A percentile compares a stretch with the other conserved stretches of the same genome.
phyloP scores from a whole-genome alignment of 1,139 yeast species.

The Pichia norvegensis region DNA sequence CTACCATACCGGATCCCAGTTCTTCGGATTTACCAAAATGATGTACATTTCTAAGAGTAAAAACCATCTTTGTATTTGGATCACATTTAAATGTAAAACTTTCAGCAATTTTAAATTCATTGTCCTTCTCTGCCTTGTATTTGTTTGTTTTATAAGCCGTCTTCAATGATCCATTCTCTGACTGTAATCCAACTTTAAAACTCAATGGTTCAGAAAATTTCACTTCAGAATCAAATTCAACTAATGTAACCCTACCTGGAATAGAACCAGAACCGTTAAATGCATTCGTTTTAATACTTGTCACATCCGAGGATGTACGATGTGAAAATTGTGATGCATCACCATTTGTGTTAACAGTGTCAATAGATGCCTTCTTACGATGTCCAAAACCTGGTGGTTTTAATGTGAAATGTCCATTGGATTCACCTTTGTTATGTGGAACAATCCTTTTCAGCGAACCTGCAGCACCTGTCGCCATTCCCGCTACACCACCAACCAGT shows the following conservation, averaged over 20 bases:
- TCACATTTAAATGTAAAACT: constrained; percentile 60
- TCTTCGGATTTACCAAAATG: constrained; percentile 65
- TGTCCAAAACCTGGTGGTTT: constrained; percentile 5
- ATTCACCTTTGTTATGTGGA: neutral
- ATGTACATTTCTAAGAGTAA: constrained; percentile 61
- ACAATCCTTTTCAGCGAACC: constrained; percentile 8
- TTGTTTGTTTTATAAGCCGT: constrained; percentile 60
- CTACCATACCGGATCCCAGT: constrained; percentile 47
- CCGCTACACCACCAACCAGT: constrained; percentile 22
- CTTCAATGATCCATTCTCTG: constrained; percentile 42
- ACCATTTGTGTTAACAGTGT: neutral
- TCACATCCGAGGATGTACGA: constrained; percentile 24
- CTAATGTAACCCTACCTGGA: constrained; percentile 49
- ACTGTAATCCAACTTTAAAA: constrained; percentile 45
- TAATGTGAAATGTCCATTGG: neutral
- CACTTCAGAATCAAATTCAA: constrained; percentile 2
- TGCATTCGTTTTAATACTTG: constrained; percentile 18
- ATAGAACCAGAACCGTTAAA: constrained; percentile 37
- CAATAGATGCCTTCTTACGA: neutral
- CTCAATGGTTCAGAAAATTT: constrained; percentile 36
- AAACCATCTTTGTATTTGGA: constrained; percentile 48
- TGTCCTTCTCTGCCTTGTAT: constrained; percentile 36
- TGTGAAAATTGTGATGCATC: neutral
- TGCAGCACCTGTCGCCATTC: constrained; percentile 12
- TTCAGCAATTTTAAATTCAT: constrained; percentile 52